A percentile compares a stretch with the other conserved stretches of the same genome.
Evolutionary conservation across 495 filamentous ascomycete genomes (phyloP).

Genomic region (Podospora didyma): DNA sequence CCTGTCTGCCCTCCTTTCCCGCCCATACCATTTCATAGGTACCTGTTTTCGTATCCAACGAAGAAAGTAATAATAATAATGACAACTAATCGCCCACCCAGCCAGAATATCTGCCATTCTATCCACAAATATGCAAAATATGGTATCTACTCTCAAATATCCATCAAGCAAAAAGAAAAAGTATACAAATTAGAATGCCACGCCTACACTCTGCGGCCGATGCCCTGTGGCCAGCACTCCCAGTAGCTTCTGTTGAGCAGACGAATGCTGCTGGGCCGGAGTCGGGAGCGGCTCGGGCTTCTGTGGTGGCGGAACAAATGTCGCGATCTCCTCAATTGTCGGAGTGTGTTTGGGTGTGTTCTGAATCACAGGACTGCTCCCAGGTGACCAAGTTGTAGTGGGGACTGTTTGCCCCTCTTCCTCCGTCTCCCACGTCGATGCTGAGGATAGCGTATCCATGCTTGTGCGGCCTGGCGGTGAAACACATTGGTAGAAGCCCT

Average conservation of each 20-base stretch:
- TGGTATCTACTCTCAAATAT: not conserved
- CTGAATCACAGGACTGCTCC: slow-evolving; percentile 33
- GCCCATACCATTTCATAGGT: too few species aligned
- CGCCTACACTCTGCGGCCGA: slow-evolving; percentile 20
- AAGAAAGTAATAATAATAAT: too few species aligned
- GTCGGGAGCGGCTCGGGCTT: not conserved
- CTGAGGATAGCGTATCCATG: slow-evolving; percentile 21
- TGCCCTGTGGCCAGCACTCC: not conserved
- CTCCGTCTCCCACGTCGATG: slow-evolving; percentile 34
- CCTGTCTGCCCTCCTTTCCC: too few species aligned
- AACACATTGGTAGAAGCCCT: slow-evolving; percentile 53
- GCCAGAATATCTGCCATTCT: not conserved
- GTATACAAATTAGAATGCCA: slow-evolving; percentile 16
- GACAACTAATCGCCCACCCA: too few species aligned
- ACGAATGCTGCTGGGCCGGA: not conserved
- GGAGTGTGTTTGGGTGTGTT: slow-evolving; percentile 27
- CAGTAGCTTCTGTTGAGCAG: not conserved
- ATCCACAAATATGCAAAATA: not conserved
- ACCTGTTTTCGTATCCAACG: too few species aligned
- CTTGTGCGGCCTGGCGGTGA: slow-evolving; percentile 24
- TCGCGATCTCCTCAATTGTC: slow-evolving; percentile 20
- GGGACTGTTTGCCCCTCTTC: slow-evolving; percentile 23
- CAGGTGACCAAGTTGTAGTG: slow-evolving; percentile 43
- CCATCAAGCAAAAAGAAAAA: not conserved
- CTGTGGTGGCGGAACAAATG: slow-evolving; percentile 15